Conservation (phyloP, 495 filamentous ascomycete genomes). For the Cryomyces antarcticus region DNA sequence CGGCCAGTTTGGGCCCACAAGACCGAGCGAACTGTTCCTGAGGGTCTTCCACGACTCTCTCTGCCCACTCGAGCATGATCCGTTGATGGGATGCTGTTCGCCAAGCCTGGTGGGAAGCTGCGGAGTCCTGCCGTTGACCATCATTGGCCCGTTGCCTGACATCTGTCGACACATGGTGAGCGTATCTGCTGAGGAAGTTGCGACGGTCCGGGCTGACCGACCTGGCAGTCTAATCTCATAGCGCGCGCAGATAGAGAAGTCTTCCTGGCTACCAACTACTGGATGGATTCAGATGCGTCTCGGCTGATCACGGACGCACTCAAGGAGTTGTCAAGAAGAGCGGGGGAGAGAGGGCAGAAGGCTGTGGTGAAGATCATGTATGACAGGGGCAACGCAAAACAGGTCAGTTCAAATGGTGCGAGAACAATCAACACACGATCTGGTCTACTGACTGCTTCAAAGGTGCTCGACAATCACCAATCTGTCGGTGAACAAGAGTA, state of each 20-base stretch:
- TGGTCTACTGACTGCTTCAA: conserved; percentile 1
- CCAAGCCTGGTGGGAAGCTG: conserved; percentile 49
- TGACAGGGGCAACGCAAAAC: conserved; percentile 45
- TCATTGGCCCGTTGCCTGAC: conserved; percentile 49
- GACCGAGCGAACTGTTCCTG: conserved; percentile 48
- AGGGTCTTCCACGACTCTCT: conserved; percentile 47
- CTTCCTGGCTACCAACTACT: conserved; percentile 55
- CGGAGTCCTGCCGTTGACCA: conserved; percentile 45
- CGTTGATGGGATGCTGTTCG: conserved; percentile 36
- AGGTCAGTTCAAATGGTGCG: conserved; percentile 14
- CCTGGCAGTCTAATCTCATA: conserved; percentile 40
- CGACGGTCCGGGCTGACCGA: not conserved
- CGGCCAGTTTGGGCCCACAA: conserved; percentile 43
- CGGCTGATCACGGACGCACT: conserved; percentile 47
- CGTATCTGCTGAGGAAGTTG: not conserved
- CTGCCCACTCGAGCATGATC: conserved; percentile 34
- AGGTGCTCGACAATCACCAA: conserved; percentile 39
- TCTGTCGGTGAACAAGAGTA: conserved; percentile 36
- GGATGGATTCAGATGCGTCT: conserved; percentile 46
- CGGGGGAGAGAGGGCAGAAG: conserved; percentile 33
- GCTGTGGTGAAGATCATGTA: conserved; percentile 56
- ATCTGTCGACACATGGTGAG: conserved; percentile 41
- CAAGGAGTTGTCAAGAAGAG: conserved; percentile 42
- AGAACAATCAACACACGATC: not conserved
- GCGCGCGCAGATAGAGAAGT: conserved; percentile 52